phyloP scores from a whole-genome alignment of 805 yeast species.

The Wickerhamomyces hampshirensis region DNA sequence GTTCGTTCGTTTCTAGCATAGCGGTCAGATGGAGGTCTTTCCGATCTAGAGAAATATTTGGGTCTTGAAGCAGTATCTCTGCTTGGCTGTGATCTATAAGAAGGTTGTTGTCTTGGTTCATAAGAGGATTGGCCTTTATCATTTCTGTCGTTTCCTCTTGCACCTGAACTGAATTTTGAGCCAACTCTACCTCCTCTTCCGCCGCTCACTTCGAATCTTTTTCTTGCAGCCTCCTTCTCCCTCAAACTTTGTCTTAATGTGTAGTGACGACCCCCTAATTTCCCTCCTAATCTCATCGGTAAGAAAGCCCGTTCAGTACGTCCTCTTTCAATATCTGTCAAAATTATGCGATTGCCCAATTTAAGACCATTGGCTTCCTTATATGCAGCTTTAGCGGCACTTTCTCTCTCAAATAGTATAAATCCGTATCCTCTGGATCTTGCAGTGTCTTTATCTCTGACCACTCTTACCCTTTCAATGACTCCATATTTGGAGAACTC shows the following conservation, averaged over 20 bases:
- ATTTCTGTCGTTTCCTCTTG: constrained; percentile 9
- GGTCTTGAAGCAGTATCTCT: constrained; percentile 4
- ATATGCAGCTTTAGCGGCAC: constrained; percentile 58
- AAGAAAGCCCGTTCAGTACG: constrained; percentile 61
- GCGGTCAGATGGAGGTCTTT: too few species aligned
- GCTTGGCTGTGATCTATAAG: too few species aligned
- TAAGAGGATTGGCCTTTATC: constrained; percentile 2
- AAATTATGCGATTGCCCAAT: constrained; percentile 48
- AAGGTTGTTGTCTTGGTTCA: neutral
- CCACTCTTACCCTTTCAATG: constrained; percentile 56
- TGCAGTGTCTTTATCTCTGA: constrained; percentile 45
- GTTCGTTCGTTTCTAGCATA: constrained; percentile 2
- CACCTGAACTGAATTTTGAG: constrained; percentile 8
- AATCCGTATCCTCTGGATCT: constrained; percentile 83
- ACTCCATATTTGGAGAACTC: constrained; percentile 63
- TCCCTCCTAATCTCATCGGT: constrained; percentile 83
- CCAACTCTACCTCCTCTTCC: constrained; percentile 10
- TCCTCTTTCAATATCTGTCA: constrained; percentile 74
- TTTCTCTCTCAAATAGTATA: constrained; percentile 57
- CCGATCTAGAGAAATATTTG: constrained; percentile 2
- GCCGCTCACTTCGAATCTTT: constrained; percentile 6
- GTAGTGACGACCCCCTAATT: constrained; percentile 82
- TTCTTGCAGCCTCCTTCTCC: constrained; percentile 9
- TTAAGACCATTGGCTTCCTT: constrained; percentile 49
- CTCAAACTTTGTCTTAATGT: constrained; percentile 29